Evolutionary conservation across 2,329 filamentous ascomycete species (phyloP).

Genomic region (Apiospora koreana): DNA sequence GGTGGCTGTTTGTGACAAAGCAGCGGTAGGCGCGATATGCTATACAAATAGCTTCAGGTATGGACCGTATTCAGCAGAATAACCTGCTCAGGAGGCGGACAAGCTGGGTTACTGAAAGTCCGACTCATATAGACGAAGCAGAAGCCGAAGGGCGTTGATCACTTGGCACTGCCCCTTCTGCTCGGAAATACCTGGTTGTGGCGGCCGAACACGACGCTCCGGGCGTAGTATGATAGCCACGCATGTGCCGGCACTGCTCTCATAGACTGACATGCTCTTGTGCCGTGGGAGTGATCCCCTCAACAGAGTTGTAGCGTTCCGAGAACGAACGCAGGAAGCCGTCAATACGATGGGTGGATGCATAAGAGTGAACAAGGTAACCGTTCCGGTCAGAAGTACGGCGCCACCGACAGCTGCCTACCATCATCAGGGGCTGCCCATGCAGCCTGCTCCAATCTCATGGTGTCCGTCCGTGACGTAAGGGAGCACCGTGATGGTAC

Average conservation of each 20-base stretch:
- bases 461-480: neutral
- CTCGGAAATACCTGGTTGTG: too few relatives aligned
- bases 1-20: neutral
- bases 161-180: too few relatives aligned
- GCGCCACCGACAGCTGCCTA: neutral
- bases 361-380: neutral
- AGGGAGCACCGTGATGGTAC: neutral
- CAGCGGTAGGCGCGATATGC: neutral
- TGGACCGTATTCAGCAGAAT: neutral
- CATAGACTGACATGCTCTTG: neutral
- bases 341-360: neutral
- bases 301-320: neutral
- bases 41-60: neutral
- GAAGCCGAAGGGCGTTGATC: neutral
- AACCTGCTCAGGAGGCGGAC: neutral
- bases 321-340: neutral
- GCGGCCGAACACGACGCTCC: too few relatives aligned
- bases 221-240: too few relatives aligned
- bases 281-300: neutral
- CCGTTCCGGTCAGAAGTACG: neutral
- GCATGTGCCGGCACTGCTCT: too few relatives aligned
- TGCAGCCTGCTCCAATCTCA: neutral
- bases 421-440: neutral
- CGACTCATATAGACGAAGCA: neutral
- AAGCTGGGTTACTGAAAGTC: neutral